phyloP scores from a whole-genome alignment of 2,329 filamentous ascomycete genomes.

The Camillea tinctor region DNA sequence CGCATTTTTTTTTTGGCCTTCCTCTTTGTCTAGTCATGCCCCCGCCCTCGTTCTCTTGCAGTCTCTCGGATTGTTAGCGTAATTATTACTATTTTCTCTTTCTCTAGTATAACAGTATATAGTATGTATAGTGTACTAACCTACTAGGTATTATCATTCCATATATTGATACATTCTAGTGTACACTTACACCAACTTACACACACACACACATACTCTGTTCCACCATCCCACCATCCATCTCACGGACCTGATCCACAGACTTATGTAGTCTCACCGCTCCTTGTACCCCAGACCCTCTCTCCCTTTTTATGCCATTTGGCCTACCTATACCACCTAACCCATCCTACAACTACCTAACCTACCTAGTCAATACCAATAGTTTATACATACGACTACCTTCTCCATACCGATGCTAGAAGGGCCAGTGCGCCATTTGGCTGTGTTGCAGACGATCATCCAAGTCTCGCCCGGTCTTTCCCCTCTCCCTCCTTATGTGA shows the following conservation, averaged over 20 bases:
- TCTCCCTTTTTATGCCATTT: neutral
- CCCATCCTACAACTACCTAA: neutral
- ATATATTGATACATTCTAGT: neutral
- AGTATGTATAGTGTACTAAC: too few relatives aligned
- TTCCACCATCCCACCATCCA: neutral
- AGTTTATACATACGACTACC: neutral
- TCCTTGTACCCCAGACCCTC: neutral
- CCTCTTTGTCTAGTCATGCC: too few relatives aligned
- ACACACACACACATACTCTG: neutral
- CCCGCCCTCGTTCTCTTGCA: too few relatives aligned
- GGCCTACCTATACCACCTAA: too few relatives aligned
- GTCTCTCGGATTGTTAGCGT: too few relatives aligned
- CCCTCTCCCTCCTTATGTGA: conserved; percentile 16
- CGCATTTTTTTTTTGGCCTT: too few relatives aligned
- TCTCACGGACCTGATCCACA: conserved; percentile 5
- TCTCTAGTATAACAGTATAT: too few relatives aligned
- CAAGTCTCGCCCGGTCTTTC: conserved; percentile 28
- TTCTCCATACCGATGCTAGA: neutral
- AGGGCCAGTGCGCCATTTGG: conserved; percentile 16
- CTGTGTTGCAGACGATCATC: conserved; percentile 23
- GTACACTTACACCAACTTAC: neutral
- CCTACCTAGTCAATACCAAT: neutral
- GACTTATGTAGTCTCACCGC: conserved; percentile 12
- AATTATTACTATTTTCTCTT: too few relatives aligned
- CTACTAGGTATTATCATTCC: too few relatives aligned